Conservation (phyloP, 306 rosid genomes). For the Begonia fuchsioides region DNA sequence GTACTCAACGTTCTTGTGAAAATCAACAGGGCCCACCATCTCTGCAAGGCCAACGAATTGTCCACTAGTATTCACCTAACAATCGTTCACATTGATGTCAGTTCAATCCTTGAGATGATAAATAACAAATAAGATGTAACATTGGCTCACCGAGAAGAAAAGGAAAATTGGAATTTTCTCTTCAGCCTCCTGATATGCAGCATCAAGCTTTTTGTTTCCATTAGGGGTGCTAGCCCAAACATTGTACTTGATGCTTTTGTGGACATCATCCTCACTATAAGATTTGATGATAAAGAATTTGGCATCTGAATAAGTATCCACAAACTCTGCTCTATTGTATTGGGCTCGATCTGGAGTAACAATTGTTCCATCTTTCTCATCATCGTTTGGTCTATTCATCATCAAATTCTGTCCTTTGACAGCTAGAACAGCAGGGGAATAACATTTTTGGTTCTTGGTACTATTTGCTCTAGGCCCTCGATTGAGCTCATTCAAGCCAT, state of each 20-base stretch:
- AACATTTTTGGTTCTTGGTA: slow-evolving; percentile 59
- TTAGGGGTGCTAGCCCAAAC: slow-evolving; percentile 98
- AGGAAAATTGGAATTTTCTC: slow-evolving; percentile 71
- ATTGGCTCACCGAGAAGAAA: slow-evolving; percentile 56
- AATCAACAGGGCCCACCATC: slow-evolving; percentile 92
- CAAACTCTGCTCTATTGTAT: slow-evolving; percentile 55
- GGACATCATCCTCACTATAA: slow-evolving; percentile 93
- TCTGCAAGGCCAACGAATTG: slow-evolving; percentile 95
- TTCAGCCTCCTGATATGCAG: slow-evolving; percentile 87
- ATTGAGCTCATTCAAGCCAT: slow-evolving; percentile 82
- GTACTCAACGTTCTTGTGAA: slow-evolving; percentile 73
- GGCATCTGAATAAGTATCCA: slow-evolving; percentile 53
- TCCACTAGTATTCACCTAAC: slow-evolving; percentile 91
- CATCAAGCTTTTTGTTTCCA: slow-evolving; percentile 95
- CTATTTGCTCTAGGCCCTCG: slow-evolving; percentile 90
- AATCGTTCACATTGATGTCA: slow-evolving; percentile 1
- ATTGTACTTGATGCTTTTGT: slow-evolving; percentile 83
- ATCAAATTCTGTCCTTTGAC: slow-evolving; percentile 61
- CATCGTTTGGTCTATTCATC: slow-evolving; percentile 22
- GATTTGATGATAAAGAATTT: slow-evolving; percentile 78
- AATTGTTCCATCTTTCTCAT: slow-evolving; percentile 42
- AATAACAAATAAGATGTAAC: not conserved
- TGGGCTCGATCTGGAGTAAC: slow-evolving; percentile 48
- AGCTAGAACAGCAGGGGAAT: slow-evolving; percentile 34
- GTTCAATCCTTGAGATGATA: not conserved